Conservation (phyloP, 2,329 filamentous ascomycete genomes). For the Basipetospora sp. region DNA sequence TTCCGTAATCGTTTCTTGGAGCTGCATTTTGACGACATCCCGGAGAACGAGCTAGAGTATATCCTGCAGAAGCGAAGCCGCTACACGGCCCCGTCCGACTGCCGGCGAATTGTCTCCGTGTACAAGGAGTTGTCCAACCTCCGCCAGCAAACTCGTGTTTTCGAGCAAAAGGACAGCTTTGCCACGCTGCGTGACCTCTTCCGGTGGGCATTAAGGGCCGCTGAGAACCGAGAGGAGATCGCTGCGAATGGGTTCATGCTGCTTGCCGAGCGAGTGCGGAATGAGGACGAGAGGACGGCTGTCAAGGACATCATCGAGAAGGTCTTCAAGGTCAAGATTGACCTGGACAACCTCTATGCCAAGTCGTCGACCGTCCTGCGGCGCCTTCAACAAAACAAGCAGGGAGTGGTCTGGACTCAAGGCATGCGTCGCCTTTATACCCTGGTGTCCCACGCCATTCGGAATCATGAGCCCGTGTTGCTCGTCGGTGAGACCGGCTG, state of each 20-base stretch:
- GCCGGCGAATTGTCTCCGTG: slow-evolving; percentile 75
- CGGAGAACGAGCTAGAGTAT: slow-evolving; percentile 79
- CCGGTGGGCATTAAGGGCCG: slow-evolving; percentile 76
- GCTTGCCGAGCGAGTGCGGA: slow-evolving; percentile 84
- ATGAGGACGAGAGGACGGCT: slow-evolving; percentile 67
- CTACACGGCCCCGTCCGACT: slow-evolving; percentile 79
- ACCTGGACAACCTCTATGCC: slow-evolving; percentile 60
- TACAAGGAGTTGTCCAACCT: slow-evolving; percentile 85
- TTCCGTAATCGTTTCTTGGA: slow-evolving; percentile 96
- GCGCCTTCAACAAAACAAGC: slow-evolving; percentile 31
- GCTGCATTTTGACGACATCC: slow-evolving; percentile 94
- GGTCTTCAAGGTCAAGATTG: slow-evolving; percentile 74
- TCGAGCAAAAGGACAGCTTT: slow-evolving; percentile 95
- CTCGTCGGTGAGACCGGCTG: slow-evolving; percentile 94
- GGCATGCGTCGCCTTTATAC: slow-evolving; percentile 88
- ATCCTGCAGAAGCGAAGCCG: slow-evolving; percentile 81
- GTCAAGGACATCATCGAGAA: slow-evolving; percentile 81
- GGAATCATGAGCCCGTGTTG: slow-evolving; percentile 84
- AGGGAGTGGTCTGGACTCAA: slow-evolving; percentile 79
- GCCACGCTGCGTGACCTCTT: slow-evolving; percentile 92
- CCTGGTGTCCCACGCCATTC: slow-evolving; percentile 71
- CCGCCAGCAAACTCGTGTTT: slow-evolving; percentile 77
- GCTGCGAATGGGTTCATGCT: slow-evolving; percentile 93
- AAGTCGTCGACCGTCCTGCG: slow-evolving; percentile 39
- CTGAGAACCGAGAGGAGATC: slow-evolving; percentile 74